A percentile compares a stretch with the other conserved stretches of the same genome.
Conservation (phyloP, 2,329 filamentous ascomycete species). For the Fusarium sacchari region DNA sequence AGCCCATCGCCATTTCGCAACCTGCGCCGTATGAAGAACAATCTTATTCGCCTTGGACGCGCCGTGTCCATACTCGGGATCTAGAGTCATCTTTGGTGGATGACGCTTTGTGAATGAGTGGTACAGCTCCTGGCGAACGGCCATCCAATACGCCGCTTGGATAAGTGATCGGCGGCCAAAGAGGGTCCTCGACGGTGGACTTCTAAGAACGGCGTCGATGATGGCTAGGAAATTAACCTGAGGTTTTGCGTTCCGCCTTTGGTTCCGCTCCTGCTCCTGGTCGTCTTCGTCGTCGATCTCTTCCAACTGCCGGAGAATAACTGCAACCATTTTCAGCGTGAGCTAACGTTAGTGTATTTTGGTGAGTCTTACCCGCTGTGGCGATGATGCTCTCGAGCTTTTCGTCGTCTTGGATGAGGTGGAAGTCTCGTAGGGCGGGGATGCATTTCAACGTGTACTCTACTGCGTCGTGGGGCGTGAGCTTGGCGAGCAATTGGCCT, state of each 20-base stretch:
- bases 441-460: slow-evolving; percentile 55
- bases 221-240: slow-evolving; percentile 54
- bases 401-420: slow-evolving; percentile 51
- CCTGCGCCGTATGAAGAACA: slow-evolving; percentile 54
- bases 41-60: slow-evolving; percentile 53
- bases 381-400: slow-evolving; percentile 54
- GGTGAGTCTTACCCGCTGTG: slow-evolving; percentile 38
- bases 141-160: slow-evolving; percentile 56
- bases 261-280: slow-evolving; percentile 24
- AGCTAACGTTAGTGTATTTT: too few species aligned
- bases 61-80: slow-evolving; percentile 47
- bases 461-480: slow-evolving; percentile 51
- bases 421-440: slow-evolving; percentile 51
- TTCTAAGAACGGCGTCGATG: slow-evolving; percentile 52
- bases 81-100: slow-evolving; percentile 51
- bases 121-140: slow-evolving; percentile 54
- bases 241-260: slow-evolving; percentile 19
- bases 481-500: slow-evolving; percentile 49
- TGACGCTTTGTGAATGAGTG: slow-evolving; percentile 53
- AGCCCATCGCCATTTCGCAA: slow-evolving; percentile 55
- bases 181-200: slow-evolving; percentile 50
- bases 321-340: slow-evolving; percentile 26
- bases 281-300: slow-evolving; percentile 55
- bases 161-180: slow-evolving; percentile 50
- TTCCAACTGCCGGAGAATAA: slow-evolving; percentile 54